phyloP scores from a whole-genome alignment of 768 basidiomycete genomes.

The Boletus vermiculosoides region DNA sequence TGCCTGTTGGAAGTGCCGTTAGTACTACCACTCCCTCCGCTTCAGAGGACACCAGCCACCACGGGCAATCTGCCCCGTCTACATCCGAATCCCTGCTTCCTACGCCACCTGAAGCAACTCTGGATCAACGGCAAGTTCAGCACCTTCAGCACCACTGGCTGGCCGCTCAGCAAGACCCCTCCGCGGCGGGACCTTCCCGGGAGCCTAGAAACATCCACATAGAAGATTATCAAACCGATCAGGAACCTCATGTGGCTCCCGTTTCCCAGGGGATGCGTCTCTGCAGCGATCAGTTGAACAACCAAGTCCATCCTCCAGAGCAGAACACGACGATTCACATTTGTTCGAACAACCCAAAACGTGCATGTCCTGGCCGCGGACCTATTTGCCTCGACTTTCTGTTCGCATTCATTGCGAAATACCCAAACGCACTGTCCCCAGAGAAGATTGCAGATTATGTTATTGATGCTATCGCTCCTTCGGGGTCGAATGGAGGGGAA shows the following conservation, averaged over 20 bases:
- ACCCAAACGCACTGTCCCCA: background rate
- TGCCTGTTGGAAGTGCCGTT: background rate
- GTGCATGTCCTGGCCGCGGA: background rate
- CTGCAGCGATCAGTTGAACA: no score
- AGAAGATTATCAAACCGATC: background rate
- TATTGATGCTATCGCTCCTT: no score
- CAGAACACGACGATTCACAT: background rate
- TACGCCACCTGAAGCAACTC: background rate
- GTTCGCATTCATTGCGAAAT: rapidly evolving
- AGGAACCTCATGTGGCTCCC: background rate
- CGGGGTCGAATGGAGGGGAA: no score
- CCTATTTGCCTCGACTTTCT: background rate
- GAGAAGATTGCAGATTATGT: rapidly evolving
- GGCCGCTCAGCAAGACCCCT: background rate
- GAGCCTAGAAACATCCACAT: no score
- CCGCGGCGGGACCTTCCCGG: background rate
- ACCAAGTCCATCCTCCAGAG: no score
- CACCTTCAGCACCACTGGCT: background rate
- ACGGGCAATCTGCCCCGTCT: background rate
- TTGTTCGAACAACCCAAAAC: background rate
- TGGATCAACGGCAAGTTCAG: background rate
- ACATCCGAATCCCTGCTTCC: background rate
- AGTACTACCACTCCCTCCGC: no score
- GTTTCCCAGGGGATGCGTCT: background rate
- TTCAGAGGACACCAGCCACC: no score